Evolutionary conservation across 495 filamentous ascomycete species (phyloP), one percentile per base, ranked within the genome.

Genomic region (Lasiosphaeriaceae sp.): DNA sequence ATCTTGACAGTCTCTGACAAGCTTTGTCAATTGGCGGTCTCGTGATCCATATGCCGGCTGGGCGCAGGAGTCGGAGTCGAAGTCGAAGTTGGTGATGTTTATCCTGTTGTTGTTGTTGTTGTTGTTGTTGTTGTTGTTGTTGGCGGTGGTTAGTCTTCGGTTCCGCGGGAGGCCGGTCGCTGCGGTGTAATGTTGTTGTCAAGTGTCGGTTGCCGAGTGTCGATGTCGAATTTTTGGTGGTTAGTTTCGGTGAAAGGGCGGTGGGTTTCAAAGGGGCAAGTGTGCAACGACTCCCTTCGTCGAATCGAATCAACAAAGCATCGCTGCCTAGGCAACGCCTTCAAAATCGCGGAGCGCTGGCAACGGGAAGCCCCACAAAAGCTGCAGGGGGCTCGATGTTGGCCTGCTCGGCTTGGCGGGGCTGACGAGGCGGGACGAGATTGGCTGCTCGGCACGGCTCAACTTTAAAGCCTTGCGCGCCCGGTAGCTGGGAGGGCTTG

Each of bases 271-370:
- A 44, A 16, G 41, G 26, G 9, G 26, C 26, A 31, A 31, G 26
- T 31, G 26, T 9, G 3, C 26, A 31, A n/a, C n/a, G n/a, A n/a
- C n/a, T n/a, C n/a, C n/a, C n/a, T n/a, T n/a, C 23, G 31, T 51
- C 34, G 47, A 12, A 53, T 55, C 24, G 26, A 48, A 54, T 62
- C 60, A 63, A 64, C 55, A 61, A 23, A 55, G 34, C 16, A 17
- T 37, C 61, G 64, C 64, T 67, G 61, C 64, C 64, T 58, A 52
- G 64, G 63, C 60, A 66, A 66, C 63, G 52, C 37, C 21, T 12
- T 43, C 53, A 55, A 17, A 8, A 54, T 62, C 47, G 43, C 4
- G 58, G 58, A 14, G 17, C 11, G 24, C 14, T 22, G 24, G 4
- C 45, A 34, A 23, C 19, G 19, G 21, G 24, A 19, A 12, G 29